Evolutionary conservation across 2,329 filamentous ascomycete genomes (phyloP), one percentile per base, ranked within the genome.

Genomic region (Grosmannia huntii): DNA sequence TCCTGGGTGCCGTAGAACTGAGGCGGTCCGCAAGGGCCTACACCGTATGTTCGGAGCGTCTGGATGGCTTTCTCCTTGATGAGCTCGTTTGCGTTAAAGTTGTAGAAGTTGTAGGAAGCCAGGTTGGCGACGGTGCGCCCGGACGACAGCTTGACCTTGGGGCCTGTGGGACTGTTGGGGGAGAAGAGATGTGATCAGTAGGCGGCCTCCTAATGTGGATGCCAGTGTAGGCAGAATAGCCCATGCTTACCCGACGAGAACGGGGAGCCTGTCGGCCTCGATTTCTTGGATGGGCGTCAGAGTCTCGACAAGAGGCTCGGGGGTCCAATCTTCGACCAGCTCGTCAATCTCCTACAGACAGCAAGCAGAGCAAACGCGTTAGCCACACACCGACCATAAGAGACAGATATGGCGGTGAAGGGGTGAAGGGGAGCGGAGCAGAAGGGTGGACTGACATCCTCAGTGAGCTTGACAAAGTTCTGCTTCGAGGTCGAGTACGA

Each of bases 1-100:
- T 99, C 94, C 71, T 97, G 92, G 36, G 90, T 99, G 63, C 91
- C 94, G 74, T 99, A 99, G 75, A 99, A 99, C 63, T 95, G 91
- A 6, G 94, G 94, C 21, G 94, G 94, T 23, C 94, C 94, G 69
- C 94, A 99, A 59, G 94, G 92, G 10, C 94, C 95, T 48, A 99
- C 95, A 59, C 94, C 94, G 66, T 99, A 99, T 23, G 89, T 95
- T 60, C 92, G 88, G 46, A 99, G 81, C 0, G 91, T 95, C 70
- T 92, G 86, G 62, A 99, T 90, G 1, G 92, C 94, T 71, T 96
- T 95, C 65, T 96, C 90, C 68, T 95, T 96, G 66, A 99, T 85
- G 41, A 85, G 82, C 62, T 97, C 92, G 69, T 96, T 96, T 57
- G 84, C 83, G 63, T 95, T 89, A 71, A 99, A 90, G 75, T 99